Evolutionary conservation across 2,329 filamentous ascomycete species (phyloP).

Genomic region (Colletotrichum tropicicola): DNA sequence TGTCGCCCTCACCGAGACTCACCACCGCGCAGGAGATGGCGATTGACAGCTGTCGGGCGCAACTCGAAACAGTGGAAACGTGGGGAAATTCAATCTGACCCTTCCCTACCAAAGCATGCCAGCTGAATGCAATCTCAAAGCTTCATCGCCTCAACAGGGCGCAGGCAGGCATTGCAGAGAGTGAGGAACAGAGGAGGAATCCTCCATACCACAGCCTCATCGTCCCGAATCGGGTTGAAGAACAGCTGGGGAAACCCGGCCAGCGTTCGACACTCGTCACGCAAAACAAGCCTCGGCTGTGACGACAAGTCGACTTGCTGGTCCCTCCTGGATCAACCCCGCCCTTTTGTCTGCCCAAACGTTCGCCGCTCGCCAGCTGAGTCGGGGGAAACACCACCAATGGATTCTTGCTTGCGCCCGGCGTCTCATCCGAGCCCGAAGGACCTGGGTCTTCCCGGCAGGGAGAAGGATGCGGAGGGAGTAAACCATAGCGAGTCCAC

Average conservation of each 20-base stretch:
- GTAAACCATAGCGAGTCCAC: background rate
- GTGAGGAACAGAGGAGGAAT: background rate
- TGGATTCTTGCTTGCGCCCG: background rate
- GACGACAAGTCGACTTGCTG: background rate
- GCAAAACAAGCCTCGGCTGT: slow-evolving; percentile 7
- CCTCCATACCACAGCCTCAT: slow-evolving; percentile 1
- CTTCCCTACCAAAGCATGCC: background rate
- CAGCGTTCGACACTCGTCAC: background rate
- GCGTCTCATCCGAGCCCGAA: slow-evolving; percentile 25
- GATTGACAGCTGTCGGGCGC: background rate
- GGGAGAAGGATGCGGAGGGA: background rate
- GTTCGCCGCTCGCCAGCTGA: slow-evolving; percentile 7
- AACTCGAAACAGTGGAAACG: slow-evolving; percentile 1
- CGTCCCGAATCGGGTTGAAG: background rate
- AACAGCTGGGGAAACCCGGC: slow-evolving; percentile 11
- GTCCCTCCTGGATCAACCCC: background rate
- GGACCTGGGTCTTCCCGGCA: slow-evolving; percentile 22
- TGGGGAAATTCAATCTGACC: background rate
- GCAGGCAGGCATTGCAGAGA: background rate
- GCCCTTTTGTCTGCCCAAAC: background rate
- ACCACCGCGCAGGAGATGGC: background rate
- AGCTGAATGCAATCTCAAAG: slow-evolving; percentile 13
- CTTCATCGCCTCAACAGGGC: slow-evolving; percentile 7
- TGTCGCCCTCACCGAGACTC: background rate
- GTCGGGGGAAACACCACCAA: slow-evolving; percentile 24